Base-by-base conservation (phyloP, 352 stramenopile genomes). In the Phytophthora cryptogea region DNA sequence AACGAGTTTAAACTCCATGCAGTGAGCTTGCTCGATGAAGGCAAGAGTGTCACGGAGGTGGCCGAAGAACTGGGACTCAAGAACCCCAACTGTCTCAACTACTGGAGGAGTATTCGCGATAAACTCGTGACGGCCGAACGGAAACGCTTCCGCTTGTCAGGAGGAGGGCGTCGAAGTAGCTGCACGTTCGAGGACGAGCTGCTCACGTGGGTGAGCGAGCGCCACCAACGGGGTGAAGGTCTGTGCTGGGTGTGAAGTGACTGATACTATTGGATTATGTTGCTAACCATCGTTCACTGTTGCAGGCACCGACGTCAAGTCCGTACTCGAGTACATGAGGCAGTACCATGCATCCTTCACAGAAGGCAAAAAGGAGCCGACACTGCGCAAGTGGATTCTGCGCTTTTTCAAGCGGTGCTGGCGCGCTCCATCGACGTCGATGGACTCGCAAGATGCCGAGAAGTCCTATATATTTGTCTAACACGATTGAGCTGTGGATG, bases 1-100 rank as follows among this genome's bases (percentile, higher is more conserved):
- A 90, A 92, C 49, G 83, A 90, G 53, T 90, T 90, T 55, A 92
- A 92, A 57, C 54, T 92, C 17, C 86, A 88, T 3, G 83, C 83
- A 16, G 48, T 92, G 6, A 81, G 76, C 49, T 75, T 77, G 60
- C 43, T 92, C 31, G 83, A 92, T 33, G 76, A 87, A 60, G 83
- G 80, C 20, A 88, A 86, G 48, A 89, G 65, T 13, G 64, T 85
- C 26, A 64, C 69, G 8, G 66, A 90, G 49, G 78, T 92, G 30
- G 71, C 78, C 0, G 63, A 80, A 44, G 79, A 90, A 46, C 69
- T 92, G 14, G 77, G 76, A 4, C 65, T 92, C 23, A 89, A 89
- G 62, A 89, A 72, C 44, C 50, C 76, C n/a, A 89, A 85, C 36
- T 88, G 78, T 11, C 59, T 92, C 5, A 75, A 70, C 48, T 92